These are phyloP conservation scores for Echeveria elegans DNA, from an alignment of 164 flowering plant genomes.

Conservation along the genomic window DNA sequence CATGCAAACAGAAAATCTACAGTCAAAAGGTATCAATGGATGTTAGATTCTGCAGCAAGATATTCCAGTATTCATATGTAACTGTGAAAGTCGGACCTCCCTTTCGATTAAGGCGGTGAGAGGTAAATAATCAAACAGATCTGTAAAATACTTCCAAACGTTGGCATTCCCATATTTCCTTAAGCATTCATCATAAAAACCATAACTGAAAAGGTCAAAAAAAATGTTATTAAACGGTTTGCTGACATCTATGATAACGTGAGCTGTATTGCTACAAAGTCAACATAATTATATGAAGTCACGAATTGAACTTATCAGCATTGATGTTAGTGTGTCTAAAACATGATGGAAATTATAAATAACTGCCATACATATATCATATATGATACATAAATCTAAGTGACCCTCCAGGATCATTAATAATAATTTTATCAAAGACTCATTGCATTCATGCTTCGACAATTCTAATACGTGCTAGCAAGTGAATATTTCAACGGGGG, in stretches of 20 bases:
- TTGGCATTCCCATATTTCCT: conserved; percentile 8
- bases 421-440: background rate
- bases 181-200: background rate
- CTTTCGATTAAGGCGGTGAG: background rate
- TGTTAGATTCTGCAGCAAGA: background rate
- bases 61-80: background rate
- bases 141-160: conserved; percentile 6
- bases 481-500: background rate
- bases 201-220: background rate
- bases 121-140: conserved; percentile 6
- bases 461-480: background rate
- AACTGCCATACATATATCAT: too few relatives aligned
- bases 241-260: background rate
- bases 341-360: too few relatives aligned
- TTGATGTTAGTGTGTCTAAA: background rate
- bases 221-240: too few relatives aligned
- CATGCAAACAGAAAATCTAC: conserved; percentile 6
- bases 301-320: background rate
- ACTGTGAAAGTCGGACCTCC: background rate
- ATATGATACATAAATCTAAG: too few relatives aligned
- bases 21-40: background rate
- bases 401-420: background rate
- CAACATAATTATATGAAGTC: background rate
- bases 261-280: background rate
- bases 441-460: background rate